Base-by-base conservation (phyloP, 2,329 filamentous ascomycete species). In the Aphanocladium album region DNA sequence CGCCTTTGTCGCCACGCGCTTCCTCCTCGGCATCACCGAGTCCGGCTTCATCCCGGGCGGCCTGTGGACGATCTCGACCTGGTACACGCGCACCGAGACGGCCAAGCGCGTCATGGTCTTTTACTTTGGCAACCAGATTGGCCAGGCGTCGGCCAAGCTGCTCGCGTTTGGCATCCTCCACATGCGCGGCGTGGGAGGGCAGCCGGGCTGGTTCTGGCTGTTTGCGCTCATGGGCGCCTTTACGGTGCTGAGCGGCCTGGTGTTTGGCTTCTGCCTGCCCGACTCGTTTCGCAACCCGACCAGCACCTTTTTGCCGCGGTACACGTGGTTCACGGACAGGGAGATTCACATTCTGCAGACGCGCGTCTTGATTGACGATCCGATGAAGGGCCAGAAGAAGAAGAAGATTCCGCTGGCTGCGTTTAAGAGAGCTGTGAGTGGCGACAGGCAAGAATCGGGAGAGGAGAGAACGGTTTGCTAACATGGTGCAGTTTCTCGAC, bases 121-220 rank as follows among this genome's bases (percentile, higher is more conserved):
- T 69, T 84, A 80, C 71, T 80, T 84, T 60, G 82, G 82, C 12
- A 82, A 83, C 65, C 77, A 82, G 67, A 73, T 82, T 17, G 81
- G 80, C 5, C 70, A 73, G 21, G 72, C 71, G 1, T 71, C 67
- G 0, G 70, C 68, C 0, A 70, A 71, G 60, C 72, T 80, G 3
- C 65, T 80, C 3, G 78, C 77, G 1, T 79, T 74, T 41, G 77
- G 74, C 2, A 79, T 81, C 39, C 72, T 85, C 25, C 78, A 80
- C 59, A 77, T 85, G 72, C 69, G 74, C 7, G 81, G 80, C 1
- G 73, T 77, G 1, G 74, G 71, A 1, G 78, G 77, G 7, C 71
- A 79, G 58, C 67, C 77, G 0, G 82, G 82, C n/a, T 85, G 82
- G 82, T 79, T 80, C 64, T 85, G 82, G 82, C 72, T 84, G 1